phyloP scores from a whole-genome alignment of 768 basidiomycete species.

The Nevesoporus exiguus region DNA sequence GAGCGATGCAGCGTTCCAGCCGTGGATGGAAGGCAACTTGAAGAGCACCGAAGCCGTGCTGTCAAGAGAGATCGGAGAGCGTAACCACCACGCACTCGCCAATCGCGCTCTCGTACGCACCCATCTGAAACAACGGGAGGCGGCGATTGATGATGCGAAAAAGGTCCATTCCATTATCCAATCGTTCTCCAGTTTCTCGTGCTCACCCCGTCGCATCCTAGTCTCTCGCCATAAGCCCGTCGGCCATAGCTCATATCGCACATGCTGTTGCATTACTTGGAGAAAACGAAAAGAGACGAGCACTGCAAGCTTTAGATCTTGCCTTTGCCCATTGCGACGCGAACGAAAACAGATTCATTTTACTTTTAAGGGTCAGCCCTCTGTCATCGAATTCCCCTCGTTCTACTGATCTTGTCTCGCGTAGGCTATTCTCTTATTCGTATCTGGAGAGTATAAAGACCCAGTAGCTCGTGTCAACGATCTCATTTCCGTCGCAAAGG shows the following conservation, averaged over 20 bases:
- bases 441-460: background rate
- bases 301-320: background rate
- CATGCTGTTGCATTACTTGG: background rate
- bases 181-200: background rate
- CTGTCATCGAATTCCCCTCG: background rate
- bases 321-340: background rate
- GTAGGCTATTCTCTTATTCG: background rate
- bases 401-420: background rate
- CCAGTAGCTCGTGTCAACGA: background rate
- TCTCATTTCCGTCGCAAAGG: background rate
- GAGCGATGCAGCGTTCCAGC: background rate
- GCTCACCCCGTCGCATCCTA: background rate
- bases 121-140: background rate
- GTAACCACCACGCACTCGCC: background rate
- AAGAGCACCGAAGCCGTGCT: background rate
- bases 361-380: background rate
- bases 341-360: background rate
- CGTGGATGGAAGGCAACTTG: background rate
- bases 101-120: slow-evolving; percentile 1
- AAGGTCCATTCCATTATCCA: background rate
- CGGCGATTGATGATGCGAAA: background rate
- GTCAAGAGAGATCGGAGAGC: background rate
- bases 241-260: background rate
- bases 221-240: background rate
- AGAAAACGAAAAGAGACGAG: background rate